phyloP scores from a whole-genome alignment of 129 eudicot species.

The Escallonia rubra region DNA sequence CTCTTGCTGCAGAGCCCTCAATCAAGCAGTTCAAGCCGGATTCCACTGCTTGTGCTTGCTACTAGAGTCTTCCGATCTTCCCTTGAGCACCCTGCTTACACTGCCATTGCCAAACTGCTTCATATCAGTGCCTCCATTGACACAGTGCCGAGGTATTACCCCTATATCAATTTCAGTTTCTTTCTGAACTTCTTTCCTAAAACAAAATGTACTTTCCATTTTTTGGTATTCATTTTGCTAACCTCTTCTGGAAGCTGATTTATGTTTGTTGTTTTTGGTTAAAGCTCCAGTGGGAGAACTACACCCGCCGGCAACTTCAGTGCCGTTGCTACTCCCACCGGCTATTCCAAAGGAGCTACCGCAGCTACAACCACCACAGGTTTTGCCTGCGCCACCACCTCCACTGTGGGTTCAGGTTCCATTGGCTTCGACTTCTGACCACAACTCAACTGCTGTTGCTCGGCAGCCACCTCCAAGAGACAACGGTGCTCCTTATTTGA shows the following conservation, averaged over 20 bases:
- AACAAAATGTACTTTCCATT: background rate
- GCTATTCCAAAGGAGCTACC: slow-evolving; percentile 4
- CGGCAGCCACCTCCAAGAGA: background rate
- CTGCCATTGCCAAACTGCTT: slow-evolving; percentile 29
- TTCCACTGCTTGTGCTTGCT: slow-evolving; percentile 27
- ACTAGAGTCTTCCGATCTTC: slow-evolving; percentile 21
- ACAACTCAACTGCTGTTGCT: background rate
- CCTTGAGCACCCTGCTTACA: slow-evolving; percentile 5
- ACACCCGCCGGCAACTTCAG: background rate
- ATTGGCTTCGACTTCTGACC: background rate
- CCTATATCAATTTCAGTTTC: background rate
- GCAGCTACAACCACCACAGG: background rate
- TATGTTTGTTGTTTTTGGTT: background rate
- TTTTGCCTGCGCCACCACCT: slow-evolving; percentile 3
- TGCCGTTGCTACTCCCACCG: slow-evolving; percentile 5
- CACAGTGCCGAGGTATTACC: slow-evolving; percentile 34
- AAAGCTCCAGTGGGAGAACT: background rate
- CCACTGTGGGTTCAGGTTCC: slow-evolving; percentile 12
- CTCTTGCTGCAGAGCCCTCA: slow-evolving; percentile 33
- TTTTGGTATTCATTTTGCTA: background rate
- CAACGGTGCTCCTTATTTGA: background rate
- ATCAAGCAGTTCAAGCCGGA: slow-evolving; percentile 31
- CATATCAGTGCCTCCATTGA: slow-evolving; percentile 27
- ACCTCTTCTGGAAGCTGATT: background rate
- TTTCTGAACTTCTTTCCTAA: background rate